phyloP scores from a whole-genome alignment of 2,329 filamentous ascomycete species.

The Drechslera avenae region DNA sequence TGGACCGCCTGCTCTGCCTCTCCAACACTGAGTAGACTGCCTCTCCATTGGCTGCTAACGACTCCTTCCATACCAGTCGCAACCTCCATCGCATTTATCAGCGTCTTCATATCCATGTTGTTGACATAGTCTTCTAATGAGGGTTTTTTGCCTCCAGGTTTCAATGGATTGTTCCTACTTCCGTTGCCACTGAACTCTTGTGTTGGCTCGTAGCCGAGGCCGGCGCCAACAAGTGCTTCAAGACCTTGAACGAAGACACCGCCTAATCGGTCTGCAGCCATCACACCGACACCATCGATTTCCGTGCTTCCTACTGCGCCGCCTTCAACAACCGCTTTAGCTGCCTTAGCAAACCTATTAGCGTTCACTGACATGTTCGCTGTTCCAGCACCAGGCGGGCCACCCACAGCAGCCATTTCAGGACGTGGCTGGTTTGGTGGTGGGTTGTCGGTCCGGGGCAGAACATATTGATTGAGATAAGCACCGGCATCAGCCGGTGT shows the following conservation, averaged over 20 bases:
- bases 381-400: conserved; percentile 39
- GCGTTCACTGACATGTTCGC: conserved; percentile 37
- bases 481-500: conserved; percentile 42
- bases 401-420: conserved; percentile 46
- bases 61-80: conserved; percentile 3
- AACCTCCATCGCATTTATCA: conserved; percentile 1
- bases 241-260: conserved; percentile 45
- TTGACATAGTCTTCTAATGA: too few relatives aligned
- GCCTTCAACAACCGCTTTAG: conserved; percentile 43
- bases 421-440: conserved; percentile 38
- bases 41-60: conserved; percentile 17
- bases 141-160: too few relatives aligned
- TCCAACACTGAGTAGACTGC: conserved; percentile 41
- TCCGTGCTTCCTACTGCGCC: conserved; percentile 38
- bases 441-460: conserved; percentile 44
- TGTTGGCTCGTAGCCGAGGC: conserved; percentile 32
- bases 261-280: conserved; percentile 40
- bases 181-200: conserved; percentile 24
- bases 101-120: too few relatives aligned
- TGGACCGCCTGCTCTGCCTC: conserved; percentile 46
- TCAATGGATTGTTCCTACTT: not conserved
- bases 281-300: conserved; percentile 43
- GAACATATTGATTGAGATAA: conserved; percentile 46
- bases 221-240: conserved; percentile 43
- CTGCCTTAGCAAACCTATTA: conserved; percentile 41